Evolutionary conservation across 805 yeast genomes (phyloP), one percentile per base, ranked within the genome.

Genomic region (Phaffomyces antillensis): DNA sequence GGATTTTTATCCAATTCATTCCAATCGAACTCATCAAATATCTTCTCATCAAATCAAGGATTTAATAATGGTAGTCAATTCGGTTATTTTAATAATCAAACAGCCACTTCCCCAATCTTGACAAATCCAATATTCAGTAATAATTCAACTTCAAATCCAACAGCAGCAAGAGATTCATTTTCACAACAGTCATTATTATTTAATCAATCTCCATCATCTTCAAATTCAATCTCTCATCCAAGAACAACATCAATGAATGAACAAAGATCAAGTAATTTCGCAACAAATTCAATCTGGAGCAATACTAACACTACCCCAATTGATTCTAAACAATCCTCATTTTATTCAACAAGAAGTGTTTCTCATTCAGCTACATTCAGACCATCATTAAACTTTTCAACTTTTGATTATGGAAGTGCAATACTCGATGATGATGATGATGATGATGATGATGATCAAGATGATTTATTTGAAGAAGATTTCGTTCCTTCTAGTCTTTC

Each of bases 401-500:
- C 44, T 3, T 16, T 35, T 2, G 24, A 10, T 5, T 37, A 44
- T 38, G 61, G 50, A 20, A 50, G 45, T 47, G 60, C 71, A n/a
- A 64, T 58, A 7, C 63, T 62, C 31, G 72, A 68, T 39, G 71
- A 67, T 44, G 66, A 61, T 16, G 65, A 26, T 26, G 30, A 26
- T 8, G 30, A 26, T 8, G 30, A 26, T 5, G 30, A 28, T 28
- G 12, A 28, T 13, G 15, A 61, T 16, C 46, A 53, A 30, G 41
- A 56, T 40, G 71, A 46, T n/a, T 47, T 55, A 46, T 64, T 62
- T 58, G 86, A 76, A 39, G 90, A 86, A 52, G 95, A 86, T 58
- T 84, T 79, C 53, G 84, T 89, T 4, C 97, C 97, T 1, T 79
- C 83, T 7, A 77, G 90, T 26, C 65, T 89, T 34, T 76, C 82